Conservation (phyloP, 2,329 filamentous ascomycete genomes). For the Hyphodiscus sp. region DNA sequence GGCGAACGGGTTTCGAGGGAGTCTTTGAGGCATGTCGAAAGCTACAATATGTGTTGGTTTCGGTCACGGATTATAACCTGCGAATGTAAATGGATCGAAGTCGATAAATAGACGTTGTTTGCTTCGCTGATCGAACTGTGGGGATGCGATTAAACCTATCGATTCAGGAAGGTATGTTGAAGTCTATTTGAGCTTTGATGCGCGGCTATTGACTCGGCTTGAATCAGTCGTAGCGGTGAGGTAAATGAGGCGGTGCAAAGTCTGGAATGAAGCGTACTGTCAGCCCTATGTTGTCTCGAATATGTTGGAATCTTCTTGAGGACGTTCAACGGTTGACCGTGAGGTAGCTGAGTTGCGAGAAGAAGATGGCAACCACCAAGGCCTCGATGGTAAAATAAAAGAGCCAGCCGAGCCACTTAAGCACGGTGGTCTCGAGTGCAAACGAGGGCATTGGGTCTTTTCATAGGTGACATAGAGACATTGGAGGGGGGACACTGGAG, state of each 20-base stretch:
- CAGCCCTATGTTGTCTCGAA: neutral
- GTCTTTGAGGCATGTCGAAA: constrained; percentile 32
- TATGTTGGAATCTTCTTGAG: neutral
- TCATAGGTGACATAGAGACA: neutral
- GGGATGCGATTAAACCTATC: constrained; percentile 5
- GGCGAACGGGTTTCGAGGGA: constrained; percentile 30
- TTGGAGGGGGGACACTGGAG: constrained; percentile 3
- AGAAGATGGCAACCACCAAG: neutral
- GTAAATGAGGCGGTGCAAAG: constrained; percentile 1
- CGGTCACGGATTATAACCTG: neutral
- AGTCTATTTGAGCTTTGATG: constrained; percentile 11
- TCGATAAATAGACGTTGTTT: neutral
- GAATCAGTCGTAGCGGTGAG: constrained; percentile 1
- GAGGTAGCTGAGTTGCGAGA: neutral
- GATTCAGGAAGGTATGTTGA: constrained; percentile 10
- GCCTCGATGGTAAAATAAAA: constrained; percentile 1
- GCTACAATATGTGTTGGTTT: constrained; percentile 1
- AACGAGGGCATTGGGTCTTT: constrained; percentile 9
- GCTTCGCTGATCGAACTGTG: constrained; percentile 1
- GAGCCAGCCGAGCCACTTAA: neutral
- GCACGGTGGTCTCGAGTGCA: constrained; percentile 3
- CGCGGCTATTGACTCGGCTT: neutral
- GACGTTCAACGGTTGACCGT: neutral
- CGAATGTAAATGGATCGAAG: neutral
- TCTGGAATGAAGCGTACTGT: constrained; percentile 10